A percentile compares a stretch with the other conserved stretches of the same genome.
phyloP scores from a whole-genome alignment of 768 basidiomycete species.

The Leccinum variicolor region DNA sequence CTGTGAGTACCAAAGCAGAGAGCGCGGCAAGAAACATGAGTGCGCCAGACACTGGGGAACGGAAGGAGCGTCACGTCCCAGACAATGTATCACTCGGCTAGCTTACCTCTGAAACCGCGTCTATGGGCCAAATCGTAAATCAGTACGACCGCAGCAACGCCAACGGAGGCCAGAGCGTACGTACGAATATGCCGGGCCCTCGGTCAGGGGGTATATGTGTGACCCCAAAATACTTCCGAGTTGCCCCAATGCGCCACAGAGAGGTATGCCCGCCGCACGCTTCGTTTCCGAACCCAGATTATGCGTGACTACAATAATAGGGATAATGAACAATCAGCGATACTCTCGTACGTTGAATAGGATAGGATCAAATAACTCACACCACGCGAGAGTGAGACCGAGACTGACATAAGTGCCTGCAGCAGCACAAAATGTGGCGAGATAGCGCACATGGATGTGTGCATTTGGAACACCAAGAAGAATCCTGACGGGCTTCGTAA shows the following conservation, averaged over 20 bases:
- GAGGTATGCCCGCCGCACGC: conserved; percentile 38
- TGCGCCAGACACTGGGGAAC: conserved; percentile 1
- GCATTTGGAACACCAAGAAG: conserved; percentile 32
- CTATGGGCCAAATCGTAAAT: not conserved
- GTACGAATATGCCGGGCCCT: conserved; percentile 39
- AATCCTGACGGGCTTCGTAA: conserved; percentile 18
- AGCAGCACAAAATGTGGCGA: conserved; percentile 44
- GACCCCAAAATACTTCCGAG: conserved; percentile 38
- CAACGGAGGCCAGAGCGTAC: not conserved
- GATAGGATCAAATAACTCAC: conserved; percentile 25
- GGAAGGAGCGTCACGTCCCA: not conserved
- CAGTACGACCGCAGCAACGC: not conserved
- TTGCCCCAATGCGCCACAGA: conserved; percentile 42
- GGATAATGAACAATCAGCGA: not conserved
- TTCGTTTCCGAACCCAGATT: conserved; percentile 47
- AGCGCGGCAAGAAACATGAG: conserved; percentile 25
- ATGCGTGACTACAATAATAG: conserved; percentile 32
- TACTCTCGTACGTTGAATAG: not conserved
- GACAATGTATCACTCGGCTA: not conserved
- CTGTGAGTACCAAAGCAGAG: conserved; percentile 19
- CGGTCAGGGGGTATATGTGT: conserved; percentile 39
- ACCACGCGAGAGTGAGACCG: conserved; percentile 47
- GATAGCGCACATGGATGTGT: conserved; percentile 37
- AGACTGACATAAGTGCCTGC: conserved; percentile 44
- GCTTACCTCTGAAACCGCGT: conserved; percentile 17